phyloP scores from a whole-genome alignment of 148 eudicot species.

The Persicaria maculosa region DNA sequence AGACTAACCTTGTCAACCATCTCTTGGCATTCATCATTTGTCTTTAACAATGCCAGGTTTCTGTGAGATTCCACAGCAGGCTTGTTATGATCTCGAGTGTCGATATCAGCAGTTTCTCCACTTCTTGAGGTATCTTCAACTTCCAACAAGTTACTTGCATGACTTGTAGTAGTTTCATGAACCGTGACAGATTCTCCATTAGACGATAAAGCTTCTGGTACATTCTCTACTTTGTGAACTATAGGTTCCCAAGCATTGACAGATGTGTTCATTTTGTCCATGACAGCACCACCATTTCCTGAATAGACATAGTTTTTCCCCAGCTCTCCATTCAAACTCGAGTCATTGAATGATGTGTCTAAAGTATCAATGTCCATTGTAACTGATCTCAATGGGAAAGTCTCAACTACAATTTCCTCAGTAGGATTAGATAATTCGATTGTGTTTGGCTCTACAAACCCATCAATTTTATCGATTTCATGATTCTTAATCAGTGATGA shows the following conservation, averaged over 20 bases:
- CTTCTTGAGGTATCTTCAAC: constrained; percentile 15
- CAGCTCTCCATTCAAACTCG: constrained; percentile 10
- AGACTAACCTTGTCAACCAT: constrained; percentile 31
- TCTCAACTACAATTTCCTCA: constrained; percentile 46
- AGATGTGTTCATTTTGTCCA: constrained; percentile 10
- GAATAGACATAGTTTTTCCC: constrained; percentile 20
- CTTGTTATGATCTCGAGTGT: constrained; percentile 11
- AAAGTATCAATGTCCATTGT: constrained; percentile 21
- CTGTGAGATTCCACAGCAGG: constrained; percentile 13
- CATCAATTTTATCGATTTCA: constrained; percentile 10
- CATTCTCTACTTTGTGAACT: constrained; percentile 20
- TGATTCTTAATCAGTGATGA: constrained; percentile 15
- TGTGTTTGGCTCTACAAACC: neutral
- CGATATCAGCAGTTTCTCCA: constrained; percentile 8
- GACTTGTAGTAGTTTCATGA: constrained; percentile 13
- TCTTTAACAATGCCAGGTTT: constrained; percentile 9
- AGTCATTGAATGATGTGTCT: constrained; percentile 21
- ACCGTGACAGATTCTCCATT: constrained; percentile 13
- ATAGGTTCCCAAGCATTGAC: constrained; percentile 19
- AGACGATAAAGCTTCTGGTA: constrained; percentile 16
- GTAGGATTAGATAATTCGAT: constrained; percentile 12
- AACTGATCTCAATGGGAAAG: constrained; percentile 50
- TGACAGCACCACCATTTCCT: constrained; percentile 13
- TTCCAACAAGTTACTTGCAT: constrained; percentile 19
- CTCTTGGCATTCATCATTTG: constrained; percentile 12